Evolutionary conservation across 345 rosid species (phyloP).

Genomic region (Gynandropsis gynandra): DNA sequence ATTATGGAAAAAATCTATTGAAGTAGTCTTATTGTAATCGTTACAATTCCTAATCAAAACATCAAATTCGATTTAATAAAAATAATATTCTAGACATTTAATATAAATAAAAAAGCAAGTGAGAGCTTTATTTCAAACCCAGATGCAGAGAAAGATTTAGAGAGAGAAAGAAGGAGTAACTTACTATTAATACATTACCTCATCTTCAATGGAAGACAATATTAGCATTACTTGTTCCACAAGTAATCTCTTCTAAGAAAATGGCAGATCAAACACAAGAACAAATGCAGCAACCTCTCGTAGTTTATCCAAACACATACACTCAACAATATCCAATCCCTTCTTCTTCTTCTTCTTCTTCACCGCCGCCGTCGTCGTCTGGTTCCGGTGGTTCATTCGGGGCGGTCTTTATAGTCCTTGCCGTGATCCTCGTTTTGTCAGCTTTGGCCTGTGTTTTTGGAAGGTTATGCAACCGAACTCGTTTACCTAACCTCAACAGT

Average conservation of each 20-base stretch:
- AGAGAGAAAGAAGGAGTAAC: too few species aligned
- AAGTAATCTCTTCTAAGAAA: slow-evolving; percentile 22
- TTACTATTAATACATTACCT: slow-evolving; percentile 21
- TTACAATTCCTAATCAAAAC: too few species aligned
- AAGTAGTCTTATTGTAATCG: too few species aligned
- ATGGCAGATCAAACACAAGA: slow-evolving; percentile 32
- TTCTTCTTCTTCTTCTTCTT: slow-evolving; percentile 23
- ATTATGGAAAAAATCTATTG: too few species aligned
- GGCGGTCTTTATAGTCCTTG: slow-evolving; percentile 46
- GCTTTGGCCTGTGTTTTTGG: slow-evolving; percentile 40
- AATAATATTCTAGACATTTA: too few species aligned
- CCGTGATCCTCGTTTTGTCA: slow-evolving; percentile 35
- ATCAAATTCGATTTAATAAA: too few species aligned
- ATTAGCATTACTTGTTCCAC: slow-evolving; percentile 30
- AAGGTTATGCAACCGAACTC: slow-evolving; percentile 31
- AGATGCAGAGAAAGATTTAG: too few species aligned
- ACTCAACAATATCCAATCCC: slow-evolving; percentile 33
- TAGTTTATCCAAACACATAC: slow-evolving; percentile 47
- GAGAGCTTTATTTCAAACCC: not conserved
- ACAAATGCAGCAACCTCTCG: slow-evolving; percentile 40
- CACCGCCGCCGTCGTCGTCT: slow-evolving; percentile 25
- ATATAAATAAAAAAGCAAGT: slow-evolving; percentile 8
- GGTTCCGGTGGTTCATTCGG: slow-evolving; percentile 62
- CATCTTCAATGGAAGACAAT: slow-evolving; percentile 24
- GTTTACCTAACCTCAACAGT: slow-evolving; percentile 16